Base-by-base conservation (phyloP, 2,329 filamentous ascomycete species). In the Blumeria hordei region DNA sequence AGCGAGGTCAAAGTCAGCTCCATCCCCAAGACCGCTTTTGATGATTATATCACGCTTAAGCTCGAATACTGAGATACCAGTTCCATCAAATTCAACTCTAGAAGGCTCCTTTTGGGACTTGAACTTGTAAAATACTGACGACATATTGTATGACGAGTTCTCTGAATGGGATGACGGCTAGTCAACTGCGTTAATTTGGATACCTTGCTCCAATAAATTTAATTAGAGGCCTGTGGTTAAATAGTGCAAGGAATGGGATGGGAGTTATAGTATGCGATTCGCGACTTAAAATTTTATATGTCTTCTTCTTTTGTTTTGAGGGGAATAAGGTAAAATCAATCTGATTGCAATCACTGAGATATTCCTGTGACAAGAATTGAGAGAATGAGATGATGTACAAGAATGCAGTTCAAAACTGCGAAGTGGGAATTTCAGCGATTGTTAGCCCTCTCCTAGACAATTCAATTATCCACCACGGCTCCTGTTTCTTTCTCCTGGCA, bases 111-210 rank as follows among this genome's bases (percentile, higher is more conserved):
- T 95, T 67, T 93, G 88, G 63, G 90, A 96, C 72, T 95, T 96
- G 81, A 98, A 98, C 72, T 94, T 94, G 85, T 95, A 98, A 72
- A 95, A 96, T 66, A 98, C 92, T 61, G 88, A 96, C 56, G 65
- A 58, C 65, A 67, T 67, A 54, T 57, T 66, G 55, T 53, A 54
- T 52, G 45, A 53, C 36, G 21, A 28, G 2, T 28, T 28, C 21
- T 28, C 21, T 28, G 21, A 28, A 28, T 28, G 21, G 21, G 21
- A 2, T 28, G 21, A 28, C 21, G 21, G 21, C 21, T 28, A 28
- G 4, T 28, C 21, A 28, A 28, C 21, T 28, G 21, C 21, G 21
- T 28, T 28, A 28, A 28, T 2, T 28, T 28, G 21, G 21, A 28
- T 28, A 28, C 21, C 21, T 28, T 28, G 21, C 21, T 28, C 21